Evolutionary conservation across 1,139 yeast species (phyloP).

Genomic region (Magnusiomyces tetraspermus): DNA sequence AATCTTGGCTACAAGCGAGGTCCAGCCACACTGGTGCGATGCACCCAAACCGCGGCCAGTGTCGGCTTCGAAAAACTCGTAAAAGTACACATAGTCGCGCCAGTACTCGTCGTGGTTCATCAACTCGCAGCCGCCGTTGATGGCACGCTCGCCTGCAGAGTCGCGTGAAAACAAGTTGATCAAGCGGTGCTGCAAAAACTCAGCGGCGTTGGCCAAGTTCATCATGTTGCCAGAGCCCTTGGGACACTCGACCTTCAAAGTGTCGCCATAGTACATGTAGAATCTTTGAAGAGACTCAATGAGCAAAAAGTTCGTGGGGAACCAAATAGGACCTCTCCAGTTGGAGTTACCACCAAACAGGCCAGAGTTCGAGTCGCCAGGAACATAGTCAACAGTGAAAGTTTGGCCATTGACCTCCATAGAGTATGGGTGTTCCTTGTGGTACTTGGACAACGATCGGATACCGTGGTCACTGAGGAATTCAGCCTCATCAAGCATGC

Average conservation of each 20-base stretch:
- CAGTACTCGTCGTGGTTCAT: constrained; percentile 65
- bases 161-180: constrained; percentile 72
- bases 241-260: constrained; percentile 82
- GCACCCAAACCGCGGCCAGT: constrained; percentile 94
- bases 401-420: constrained; percentile 78
- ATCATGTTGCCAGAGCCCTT: constrained; percentile 72
- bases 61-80: constrained; percentile 91
- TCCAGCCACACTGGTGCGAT: constrained; percentile 96
- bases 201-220: constrained; percentile 88
- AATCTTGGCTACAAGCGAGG: constrained; percentile 87
- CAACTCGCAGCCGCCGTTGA: constrained; percentile 56
- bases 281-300: constrained; percentile 87
- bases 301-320: constrained; percentile 80
- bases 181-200: constrained; percentile 80
- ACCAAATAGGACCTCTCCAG: constrained; percentile 99
- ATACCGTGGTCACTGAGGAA: constrained; percentile 83
- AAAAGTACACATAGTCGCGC: constrained; percentile 70
- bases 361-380: constrained; percentile 92
- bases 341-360: constrained; percentile 96
- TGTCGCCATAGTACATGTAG: constrained; percentile 82
- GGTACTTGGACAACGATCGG: constrained; percentile 81
- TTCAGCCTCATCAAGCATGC: constrained; percentile 83
- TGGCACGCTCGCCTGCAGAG: constrained; percentile 63
- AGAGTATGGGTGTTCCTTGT: constrained; percentile 74
- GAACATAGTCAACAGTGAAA: constrained; percentile 68